phyloP scores from a whole-genome alignment of 2,329 filamentous ascomycete genomes.

The Tympanopsis confertula region DNA sequence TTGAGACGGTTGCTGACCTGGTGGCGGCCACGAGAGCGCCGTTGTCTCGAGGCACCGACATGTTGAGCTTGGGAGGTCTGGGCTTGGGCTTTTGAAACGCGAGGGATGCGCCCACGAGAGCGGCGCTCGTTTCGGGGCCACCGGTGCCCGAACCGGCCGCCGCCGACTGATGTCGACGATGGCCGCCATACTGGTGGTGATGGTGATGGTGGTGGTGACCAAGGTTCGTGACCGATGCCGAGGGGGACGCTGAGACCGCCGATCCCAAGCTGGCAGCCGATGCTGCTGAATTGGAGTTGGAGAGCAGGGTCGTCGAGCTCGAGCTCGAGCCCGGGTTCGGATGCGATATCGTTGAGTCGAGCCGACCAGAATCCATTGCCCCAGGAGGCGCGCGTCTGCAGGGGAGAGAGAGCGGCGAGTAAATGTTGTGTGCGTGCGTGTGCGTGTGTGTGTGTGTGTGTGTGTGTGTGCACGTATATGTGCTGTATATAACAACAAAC shows the following conservation, averaged over 20 bases:
- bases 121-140: slow-evolving; percentile 17
- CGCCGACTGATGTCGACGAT: neutral
- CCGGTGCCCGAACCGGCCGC: no score
- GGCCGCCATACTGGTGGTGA: neutral
- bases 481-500: no score
- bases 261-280: neutral
- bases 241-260: neutral
- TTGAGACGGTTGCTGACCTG: slow-evolving; percentile 9
- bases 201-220: no score
- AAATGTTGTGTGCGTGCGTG: no score
- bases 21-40: slow-evolving; percentile 32
- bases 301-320: neutral
- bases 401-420: no score
- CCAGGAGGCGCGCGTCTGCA: no score
- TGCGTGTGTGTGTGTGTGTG: no score
- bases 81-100: slow-evolving; percentile 32
- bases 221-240: no score
- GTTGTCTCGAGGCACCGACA: slow-evolving; percentile 14
- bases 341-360: neutral
- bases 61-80: slow-evolving; percentile 3
- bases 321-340: neutral
- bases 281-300: neutral
- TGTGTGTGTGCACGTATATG: no score
- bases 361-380: neutral
- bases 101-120: slow-evolving; percentile 40